phyloP scores from a whole-genome alignment of 2,329 filamentous ascomycete genomes.

The Talaromyces sp. region DNA sequence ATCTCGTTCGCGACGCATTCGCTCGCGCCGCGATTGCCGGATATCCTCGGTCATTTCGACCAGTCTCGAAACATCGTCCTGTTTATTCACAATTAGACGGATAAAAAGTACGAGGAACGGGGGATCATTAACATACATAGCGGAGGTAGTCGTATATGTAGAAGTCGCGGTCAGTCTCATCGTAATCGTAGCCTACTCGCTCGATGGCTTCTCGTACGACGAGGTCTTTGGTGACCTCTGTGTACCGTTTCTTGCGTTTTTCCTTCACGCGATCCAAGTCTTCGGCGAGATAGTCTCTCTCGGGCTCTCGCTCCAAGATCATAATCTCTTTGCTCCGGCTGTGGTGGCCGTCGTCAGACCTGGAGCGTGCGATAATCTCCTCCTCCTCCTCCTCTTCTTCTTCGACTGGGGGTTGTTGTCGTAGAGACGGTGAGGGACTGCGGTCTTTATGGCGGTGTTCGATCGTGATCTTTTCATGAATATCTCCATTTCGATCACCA shows the following conservation, averaged over 20 bases:
- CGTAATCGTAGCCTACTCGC: constrained; percentile 76
- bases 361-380: constrained; percentile 19
- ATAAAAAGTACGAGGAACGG: background rate
- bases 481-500: constrained; percentile 41
- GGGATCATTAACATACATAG: constrained; percentile 61
- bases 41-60: constrained; percentile 81
- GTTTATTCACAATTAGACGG: constrained; percentile 9
- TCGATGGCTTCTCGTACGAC: constrained; percentile 84
- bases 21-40: constrained; percentile 58
- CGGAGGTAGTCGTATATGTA: constrained; percentile 88
- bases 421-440: constrained; percentile 31
- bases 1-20: constrained; percentile 47
- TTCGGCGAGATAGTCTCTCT: constrained; percentile 36
- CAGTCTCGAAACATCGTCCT: constrained; percentile 84
- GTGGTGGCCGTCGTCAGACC: constrained; percentile 21
- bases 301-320: constrained; percentile 11
- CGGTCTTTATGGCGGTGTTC: constrained; percentile 36
- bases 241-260: constrained; percentile 70
- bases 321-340: constrained; percentile 15
- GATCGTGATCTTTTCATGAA: constrained; percentile 61
- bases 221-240: constrained; percentile 91
- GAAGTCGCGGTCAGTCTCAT: constrained; percentile 84
- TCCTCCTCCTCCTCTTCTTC: constrained; percentile 18
- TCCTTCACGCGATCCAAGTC: constrained; percentile 36
- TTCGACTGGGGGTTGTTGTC: constrained; percentile 14